Evolutionary conservation across 73 alveolate species (phyloP), one percentile per base, ranked within the genome.

Genomic region (Paramecium caudatum): DNA sequence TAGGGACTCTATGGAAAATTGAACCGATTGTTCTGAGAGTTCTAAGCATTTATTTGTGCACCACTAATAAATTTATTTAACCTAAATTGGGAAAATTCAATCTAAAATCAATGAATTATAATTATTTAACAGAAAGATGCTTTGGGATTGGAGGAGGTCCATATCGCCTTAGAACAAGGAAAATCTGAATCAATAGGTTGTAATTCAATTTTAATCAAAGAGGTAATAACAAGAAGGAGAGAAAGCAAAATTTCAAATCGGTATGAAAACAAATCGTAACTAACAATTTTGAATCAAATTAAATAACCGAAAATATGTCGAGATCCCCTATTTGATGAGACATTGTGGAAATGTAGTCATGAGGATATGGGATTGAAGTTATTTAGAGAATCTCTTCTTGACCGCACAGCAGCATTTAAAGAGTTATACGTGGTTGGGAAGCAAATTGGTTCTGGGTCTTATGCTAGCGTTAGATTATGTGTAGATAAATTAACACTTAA

Each of bases 381-480:
- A 21, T 74, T 74, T 19, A 37, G 43, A 74, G 88, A 74, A 37
- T 27, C 62, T 3, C 19, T 19, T 17, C n/a, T 74, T 12, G 88
- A 74, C 21, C 21, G 41, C n/a, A 74, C 88, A 23, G 46, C 69
- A 16, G 39, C 39, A 74, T 74, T 74, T 74, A 74, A 74, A 45
- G 88, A 74, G 15, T 41, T 30, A 74, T 74, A 37, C 55, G 43
- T 74, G 15, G 88, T 94, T 8, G 98, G 98, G 0, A 91, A 91
- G 41, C 17, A 90, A 46, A 93, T 95, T 16, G 98, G 98, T 0
- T 68, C 93, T 27, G 98, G 98, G 3, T 95, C 98, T 0, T 95
- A 95, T 82, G 98, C 98, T 1, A 93, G 90, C 19, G 98, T 95
- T 13, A 93, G 95, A 82, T 27, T 91, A 23, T 94, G 96, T 6